phyloP scores from a whole-genome alignment of 2,329 filamentous ascomycete genomes.

The Diaporthe vexans region DNA sequence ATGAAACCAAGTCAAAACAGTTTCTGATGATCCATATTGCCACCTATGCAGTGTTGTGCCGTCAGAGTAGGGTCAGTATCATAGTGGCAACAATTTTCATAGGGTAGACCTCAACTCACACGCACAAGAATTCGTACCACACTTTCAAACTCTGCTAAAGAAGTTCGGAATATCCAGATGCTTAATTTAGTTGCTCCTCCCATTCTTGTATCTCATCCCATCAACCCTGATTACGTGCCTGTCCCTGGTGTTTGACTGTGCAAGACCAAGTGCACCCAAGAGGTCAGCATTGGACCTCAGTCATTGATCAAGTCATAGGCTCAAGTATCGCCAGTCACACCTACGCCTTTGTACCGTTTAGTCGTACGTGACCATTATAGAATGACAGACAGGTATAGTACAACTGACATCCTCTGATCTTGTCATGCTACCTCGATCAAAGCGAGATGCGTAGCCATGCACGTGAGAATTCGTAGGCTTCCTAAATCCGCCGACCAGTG shows the following conservation, averaged over 20 bases:
- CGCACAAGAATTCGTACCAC: not conserved
- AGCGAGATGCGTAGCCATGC: fast-evolving
- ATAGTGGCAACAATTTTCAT: not conserved
- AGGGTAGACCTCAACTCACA: no score
- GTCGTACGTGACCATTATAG: not conserved
- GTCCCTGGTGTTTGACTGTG: no score
- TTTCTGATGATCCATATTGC: fast-evolving
- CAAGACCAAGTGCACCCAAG: no score
- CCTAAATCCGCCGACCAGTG: not conserved
- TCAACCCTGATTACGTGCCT: no score
- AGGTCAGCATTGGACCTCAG: not conserved
- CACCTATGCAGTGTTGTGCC: not conserved
- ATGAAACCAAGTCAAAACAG: not conserved
- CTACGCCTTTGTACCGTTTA: not conserved
- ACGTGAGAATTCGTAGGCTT: not conserved
- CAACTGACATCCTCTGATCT: not conserved
- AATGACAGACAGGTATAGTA: not conserved
- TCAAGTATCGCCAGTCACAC: not conserved
- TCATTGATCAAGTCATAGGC: not conserved
- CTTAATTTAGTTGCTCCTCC: no score
- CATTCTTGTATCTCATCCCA: no score
- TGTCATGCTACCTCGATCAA: not conserved
- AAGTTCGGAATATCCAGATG: no score
- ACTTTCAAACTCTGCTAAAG: no score
- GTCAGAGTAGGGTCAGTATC: not conserved